Percentiles rank a stretch among this genome's conserved stretches.
phyloP scores from a whole-genome alignment of 768 basidiomycete species.

The Royoungia palumana region DNA sequence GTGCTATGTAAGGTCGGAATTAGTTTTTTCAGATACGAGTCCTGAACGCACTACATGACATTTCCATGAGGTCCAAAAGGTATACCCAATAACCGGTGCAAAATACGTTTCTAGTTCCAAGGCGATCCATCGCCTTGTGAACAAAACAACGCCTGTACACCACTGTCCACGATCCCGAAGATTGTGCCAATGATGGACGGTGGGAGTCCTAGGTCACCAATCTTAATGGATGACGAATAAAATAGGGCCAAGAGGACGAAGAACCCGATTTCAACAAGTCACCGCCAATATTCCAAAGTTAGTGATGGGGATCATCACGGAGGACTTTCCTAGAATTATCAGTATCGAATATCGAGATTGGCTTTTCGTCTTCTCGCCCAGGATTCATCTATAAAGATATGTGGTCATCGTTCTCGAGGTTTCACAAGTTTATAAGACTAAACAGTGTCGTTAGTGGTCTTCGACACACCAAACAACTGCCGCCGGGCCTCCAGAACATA shows the following conservation, averaged over 20 bases:
- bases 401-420: constrained; percentile 55
- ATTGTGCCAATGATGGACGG: constrained; percentile 41
- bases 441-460: constrained; percentile 61
- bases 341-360: constrained; percentile 39
- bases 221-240: constrained; percentile 38
- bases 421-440: constrained; percentile 49
- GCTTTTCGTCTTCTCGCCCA: constrained; percentile 24
- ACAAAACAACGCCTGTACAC: constrained; percentile 40
- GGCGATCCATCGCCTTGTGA: constrained; percentile 35
- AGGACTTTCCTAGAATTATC: constrained; percentile 18
- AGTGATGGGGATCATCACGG: constrained; percentile 39
- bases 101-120: constrained; percentile 43
- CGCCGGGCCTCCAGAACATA: constrained; percentile 8
- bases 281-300: constrained; percentile 40
- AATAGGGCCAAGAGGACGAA: constrained; percentile 43
- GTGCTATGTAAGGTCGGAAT: too few species aligned
- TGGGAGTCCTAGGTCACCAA: constrained; percentile 41
- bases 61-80: too few species aligned
- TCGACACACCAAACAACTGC: constrained; percentile 27
- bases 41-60: too few species aligned
- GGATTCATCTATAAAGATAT: constrained; percentile 40
- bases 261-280: constrained; percentile 40
- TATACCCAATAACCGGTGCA: too few species aligned
- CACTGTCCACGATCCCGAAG: constrained; percentile 36
- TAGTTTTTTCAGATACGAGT: too few species aligned